Evolutionary conservation across 768 basidiomycete species (phyloP).

Genomic region (Kwoniella botswanensis): DNA sequence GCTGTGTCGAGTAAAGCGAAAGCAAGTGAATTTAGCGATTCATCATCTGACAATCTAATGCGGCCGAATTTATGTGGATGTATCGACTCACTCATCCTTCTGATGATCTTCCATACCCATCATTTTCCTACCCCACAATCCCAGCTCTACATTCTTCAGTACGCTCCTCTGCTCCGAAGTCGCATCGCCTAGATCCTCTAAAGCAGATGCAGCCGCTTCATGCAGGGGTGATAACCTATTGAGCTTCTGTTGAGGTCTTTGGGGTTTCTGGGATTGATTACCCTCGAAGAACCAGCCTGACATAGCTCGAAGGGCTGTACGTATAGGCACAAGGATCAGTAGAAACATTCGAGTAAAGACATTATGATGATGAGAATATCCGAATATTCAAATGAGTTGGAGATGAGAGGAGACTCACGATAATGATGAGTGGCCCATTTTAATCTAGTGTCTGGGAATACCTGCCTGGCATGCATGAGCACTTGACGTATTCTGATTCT

Average conservation of each 20-base stretch:
- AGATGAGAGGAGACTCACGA: conserved; percentile 18
- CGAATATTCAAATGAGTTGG: no score
- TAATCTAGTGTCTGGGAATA: conserved; percentile 24
- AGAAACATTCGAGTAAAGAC: no score
- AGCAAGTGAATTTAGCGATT: no score
- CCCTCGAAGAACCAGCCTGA: conserved; percentile 35
- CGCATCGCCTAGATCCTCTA: conserved; percentile 16
- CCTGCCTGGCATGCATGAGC: conserved; percentile 5
- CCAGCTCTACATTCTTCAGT: conserved; percentile 1
- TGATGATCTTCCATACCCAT: conserved; percentile 35
- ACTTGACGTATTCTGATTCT: conserved; percentile 25
- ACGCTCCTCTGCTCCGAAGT: conserved; percentile 4
- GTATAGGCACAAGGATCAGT: not conserved
- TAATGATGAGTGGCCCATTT: conserved; percentile 38
- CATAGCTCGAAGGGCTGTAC: conserved; percentile 21
- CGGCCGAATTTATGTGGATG: no score
- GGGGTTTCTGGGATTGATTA: conserved; percentile 3
- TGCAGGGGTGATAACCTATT: conserved; percentile 28
- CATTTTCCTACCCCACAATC: conserved; percentile 30
- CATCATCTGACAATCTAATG: not conserved
- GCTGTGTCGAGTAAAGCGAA: not conserved
- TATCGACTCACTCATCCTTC: conserved; percentile 36
- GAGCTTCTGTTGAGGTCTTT: conserved; percentile 24
- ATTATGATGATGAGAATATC: no score
- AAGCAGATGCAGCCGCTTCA: conserved; percentile 19